phyloP scores from a whole-genome alignment of 1,139 yeast species.

The Taphrina deformans region DNA sequence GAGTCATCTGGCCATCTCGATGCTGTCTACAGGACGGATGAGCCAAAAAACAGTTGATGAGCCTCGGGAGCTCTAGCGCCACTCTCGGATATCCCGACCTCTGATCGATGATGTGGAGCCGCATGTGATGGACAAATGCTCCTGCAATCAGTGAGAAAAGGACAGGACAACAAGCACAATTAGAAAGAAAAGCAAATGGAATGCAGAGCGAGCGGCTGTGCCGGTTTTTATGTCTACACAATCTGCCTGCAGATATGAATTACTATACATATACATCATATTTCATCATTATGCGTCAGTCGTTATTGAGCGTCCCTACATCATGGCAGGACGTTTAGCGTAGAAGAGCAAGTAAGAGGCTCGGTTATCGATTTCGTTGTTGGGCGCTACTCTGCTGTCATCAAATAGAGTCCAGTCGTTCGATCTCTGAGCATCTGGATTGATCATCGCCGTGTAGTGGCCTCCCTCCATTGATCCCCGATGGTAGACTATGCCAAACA shows the following conservation, averaged over 20 bases:
- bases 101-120: no score
- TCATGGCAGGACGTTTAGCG: conserved; percentile 13
- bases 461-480: conserved; percentile 81
- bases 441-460: conserved; percentile 84
- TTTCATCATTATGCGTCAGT: background rate
- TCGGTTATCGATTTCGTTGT: conserved; percentile 24
- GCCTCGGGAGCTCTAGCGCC: background rate
- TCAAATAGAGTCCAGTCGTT: conserved; percentile 76
- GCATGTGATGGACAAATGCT: background rate
- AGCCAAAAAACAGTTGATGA: background rate
- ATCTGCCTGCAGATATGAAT: background rate
- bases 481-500: conserved; percentile 89
- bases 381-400: conserved; percentile 56
- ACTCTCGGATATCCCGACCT: background rate
- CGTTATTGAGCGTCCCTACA: background rate
- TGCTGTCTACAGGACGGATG: background rate
- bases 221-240: no score
- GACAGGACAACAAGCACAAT: no score
- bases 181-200: no score
- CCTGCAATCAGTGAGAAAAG: no score
- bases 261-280: background rate
- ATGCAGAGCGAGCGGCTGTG: no score
- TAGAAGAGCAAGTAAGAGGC: conserved; percentile 26
- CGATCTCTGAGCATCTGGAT: conserved; percentile 53
- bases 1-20: background rate